Evolutionary conservation across 176 grass and related monocot species (phyloP), one percentile per base, ranked within the genome.

Genomic region (Poa annua): DNA sequence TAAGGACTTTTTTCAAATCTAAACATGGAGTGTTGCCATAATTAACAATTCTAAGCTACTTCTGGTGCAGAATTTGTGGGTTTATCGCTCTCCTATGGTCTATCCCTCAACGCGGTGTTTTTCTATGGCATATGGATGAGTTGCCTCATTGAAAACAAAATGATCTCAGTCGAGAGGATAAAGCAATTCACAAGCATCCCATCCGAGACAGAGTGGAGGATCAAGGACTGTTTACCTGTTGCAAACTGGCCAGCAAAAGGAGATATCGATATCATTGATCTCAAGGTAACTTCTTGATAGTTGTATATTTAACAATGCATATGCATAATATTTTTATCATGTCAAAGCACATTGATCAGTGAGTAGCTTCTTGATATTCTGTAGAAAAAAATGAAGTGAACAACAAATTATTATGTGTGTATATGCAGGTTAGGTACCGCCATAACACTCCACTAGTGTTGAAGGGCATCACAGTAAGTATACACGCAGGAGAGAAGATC

Each of bases 111-210:
- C 45, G 16, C 71, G 16, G 85, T 86, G 19, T 20, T 98, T 39
- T 98, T 98, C 73, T 98, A 80, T 80, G 66, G 84, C 51, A 69
- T 89, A 83, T 98, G 92, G 92, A 45, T 95, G 14, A 95, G 92
- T 83, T 94, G 92, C 85, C 83, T 91, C 80, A 86, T 98, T 33
- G 95, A 98, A 71, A 98, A 98, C 76, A 92, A 77, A 59, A 98
- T 95, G 92, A 87, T 98, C 14, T 93, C 95, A 1, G 95, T 94
- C 8, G 95, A 98, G 85, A 92, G 95, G 80, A 94, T 97, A 83
- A 97, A 89, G 53, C 95, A 97, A 32, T 97, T 97, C 86, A 89
- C 86, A 71, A 97, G 76, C 82, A 97, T 97, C 73, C 82, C 92
- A 63, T 93, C 86, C 10, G 95, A 98, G 80, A 84, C 90, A n/a